These are phyloP conservation scores for Glutinoglossum americanum DNA, from an alignment of 495 filamentous ascomycete species.

Conservation along the genomic window DNA sequence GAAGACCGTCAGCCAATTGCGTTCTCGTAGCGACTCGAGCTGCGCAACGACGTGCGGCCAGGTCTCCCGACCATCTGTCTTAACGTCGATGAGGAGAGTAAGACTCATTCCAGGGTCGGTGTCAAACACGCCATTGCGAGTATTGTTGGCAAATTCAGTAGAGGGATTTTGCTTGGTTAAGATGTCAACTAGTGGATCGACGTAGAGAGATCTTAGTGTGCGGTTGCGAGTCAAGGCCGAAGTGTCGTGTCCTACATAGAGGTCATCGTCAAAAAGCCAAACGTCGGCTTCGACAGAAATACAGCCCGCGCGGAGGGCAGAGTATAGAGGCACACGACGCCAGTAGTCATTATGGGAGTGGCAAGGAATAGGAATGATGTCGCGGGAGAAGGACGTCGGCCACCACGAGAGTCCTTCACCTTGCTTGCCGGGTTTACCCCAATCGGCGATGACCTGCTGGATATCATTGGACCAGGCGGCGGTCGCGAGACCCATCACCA, in stretches of 20 bases:
- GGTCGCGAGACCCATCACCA: neutral
- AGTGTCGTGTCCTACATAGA: conserved; percentile 39
- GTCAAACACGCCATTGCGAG: conserved; percentile 36
- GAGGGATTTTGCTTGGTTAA: conserved; percentile 28
- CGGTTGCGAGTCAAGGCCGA: conserved; percentile 28
- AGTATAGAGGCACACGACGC: conserved; percentile 47
- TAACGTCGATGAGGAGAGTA: conserved; percentile 53
- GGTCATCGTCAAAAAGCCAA: conserved; percentile 52
- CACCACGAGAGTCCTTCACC: conserved; percentile 18
- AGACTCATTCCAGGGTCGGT: conserved; percentile 35
- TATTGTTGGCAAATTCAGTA: conserved; percentile 21
- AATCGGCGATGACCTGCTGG: neutral
- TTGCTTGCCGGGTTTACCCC: neutral
- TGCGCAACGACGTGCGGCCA: conserved; percentile 28
- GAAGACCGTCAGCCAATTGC: conserved; percentile 35
- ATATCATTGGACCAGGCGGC: neutral
- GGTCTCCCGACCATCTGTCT: conserved; percentile 16
- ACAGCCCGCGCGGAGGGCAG: conserved; percentile 43
- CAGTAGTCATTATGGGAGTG: conserved; percentile 26
- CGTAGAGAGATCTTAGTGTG: conserved; percentile 40
- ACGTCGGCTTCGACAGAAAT: conserved; percentile 69
- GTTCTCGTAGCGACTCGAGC: conserved; percentile 39
- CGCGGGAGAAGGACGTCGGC: conserved; percentile 55
- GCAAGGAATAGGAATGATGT: conserved; percentile 44
- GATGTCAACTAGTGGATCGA: conserved; percentile 37